Evolutionary conservation across 306 rosid genomes (phyloP).

Genomic region (Rosa persica): DNA sequence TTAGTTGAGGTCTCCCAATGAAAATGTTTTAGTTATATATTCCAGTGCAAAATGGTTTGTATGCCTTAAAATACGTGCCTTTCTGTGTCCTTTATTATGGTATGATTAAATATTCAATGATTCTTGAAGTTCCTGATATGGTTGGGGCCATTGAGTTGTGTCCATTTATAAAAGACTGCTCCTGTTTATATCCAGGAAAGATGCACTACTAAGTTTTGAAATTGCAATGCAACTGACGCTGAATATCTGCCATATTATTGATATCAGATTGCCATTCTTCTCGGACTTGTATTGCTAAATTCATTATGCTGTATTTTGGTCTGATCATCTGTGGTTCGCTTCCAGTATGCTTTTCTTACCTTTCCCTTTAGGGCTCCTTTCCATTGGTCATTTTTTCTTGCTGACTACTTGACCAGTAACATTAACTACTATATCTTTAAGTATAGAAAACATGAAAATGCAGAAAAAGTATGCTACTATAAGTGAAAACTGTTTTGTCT

Average conservation of each 20-base stretch:
- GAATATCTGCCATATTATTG: background rate
- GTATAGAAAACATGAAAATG: background rate
- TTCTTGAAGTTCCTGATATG: background rate
- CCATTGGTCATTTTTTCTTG: slow-evolving; percentile 7
- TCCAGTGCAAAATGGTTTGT: slow-evolving; percentile 2
- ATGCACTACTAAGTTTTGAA: background rate
- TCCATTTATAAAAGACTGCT: background rate
- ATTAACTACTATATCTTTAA: background rate
- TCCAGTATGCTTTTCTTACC: background rate
- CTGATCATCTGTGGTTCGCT: background rate
- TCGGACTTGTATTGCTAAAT: slow-evolving; percentile 1
- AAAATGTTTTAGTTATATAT: background rate
- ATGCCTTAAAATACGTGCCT: background rate
- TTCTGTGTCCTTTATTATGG: background rate
- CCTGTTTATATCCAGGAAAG: background rate
- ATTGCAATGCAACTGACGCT: background rate
- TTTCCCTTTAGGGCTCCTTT: background rate
- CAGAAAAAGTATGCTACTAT: background rate
- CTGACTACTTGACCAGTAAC: background rate
- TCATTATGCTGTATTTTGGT: background rate
- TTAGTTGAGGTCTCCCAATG: slow-evolving; percentile 34
- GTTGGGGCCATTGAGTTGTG: background rate
- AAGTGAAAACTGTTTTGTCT: slow-evolving; percentile 5
- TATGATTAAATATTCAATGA: background rate
- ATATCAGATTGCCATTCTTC: background rate